A percentile compares a stretch with the other conserved stretches of the same genome.
Evolutionary conservation across 2,329 filamentous ascomycete species (phyloP).

Genomic region (Apiospora marii): DNA sequence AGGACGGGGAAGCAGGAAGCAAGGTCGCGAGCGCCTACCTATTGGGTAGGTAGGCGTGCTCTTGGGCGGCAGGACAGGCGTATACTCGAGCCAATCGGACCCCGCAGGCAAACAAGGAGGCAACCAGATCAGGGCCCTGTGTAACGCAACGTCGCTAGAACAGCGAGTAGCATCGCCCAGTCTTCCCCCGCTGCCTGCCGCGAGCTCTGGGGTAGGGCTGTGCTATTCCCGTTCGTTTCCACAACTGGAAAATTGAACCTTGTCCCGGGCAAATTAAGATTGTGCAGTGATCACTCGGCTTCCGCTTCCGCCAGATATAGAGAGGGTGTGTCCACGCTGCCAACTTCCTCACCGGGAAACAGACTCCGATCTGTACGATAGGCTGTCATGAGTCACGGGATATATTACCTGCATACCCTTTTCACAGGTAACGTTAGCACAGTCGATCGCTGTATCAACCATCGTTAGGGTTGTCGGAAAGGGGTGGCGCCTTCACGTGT

Average conservation of each 20-base stretch:
- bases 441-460: background rate
- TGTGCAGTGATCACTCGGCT: background rate
- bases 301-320: background rate
- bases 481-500: background rate
- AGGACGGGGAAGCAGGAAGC: background rate
- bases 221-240: background rate
- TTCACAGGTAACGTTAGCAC: background rate
- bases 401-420: background rate
- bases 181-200: background rate
- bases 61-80: background rate
- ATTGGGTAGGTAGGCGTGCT: conserved; percentile 14
- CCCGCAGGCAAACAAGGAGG: background rate
- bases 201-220: background rate
- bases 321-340: background rate
- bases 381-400: background rate
- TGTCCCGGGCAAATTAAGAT: background rate
- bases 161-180: background rate
- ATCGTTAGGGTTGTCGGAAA: background rate
- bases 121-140: background rate
- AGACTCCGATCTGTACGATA: background rate
- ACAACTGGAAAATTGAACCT: background rate
- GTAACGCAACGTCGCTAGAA: background rate
- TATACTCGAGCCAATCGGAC: conserved; percentile 13
- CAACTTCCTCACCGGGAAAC: background rate
- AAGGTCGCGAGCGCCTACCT: background rate